Percentiles rank a stretch among this genome's conserved stretches.
Conservation (phyloP, 495 filamentous ascomycete species). For the Tuber melanosporum region DNA sequence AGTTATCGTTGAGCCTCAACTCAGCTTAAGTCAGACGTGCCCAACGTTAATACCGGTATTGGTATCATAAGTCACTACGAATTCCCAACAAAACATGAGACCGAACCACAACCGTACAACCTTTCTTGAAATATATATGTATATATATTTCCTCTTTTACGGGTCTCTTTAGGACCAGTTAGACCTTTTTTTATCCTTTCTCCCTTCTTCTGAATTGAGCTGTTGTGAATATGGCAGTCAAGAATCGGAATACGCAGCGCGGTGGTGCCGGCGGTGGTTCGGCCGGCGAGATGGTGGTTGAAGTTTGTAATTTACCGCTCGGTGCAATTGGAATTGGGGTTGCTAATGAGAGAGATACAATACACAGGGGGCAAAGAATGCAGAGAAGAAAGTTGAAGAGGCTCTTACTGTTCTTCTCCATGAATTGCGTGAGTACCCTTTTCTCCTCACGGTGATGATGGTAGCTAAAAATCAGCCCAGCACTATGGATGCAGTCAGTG, state of each 20-base stretch:
- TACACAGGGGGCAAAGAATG: slow-evolving; percentile 16
- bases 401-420: slow-evolving; percentile 37
- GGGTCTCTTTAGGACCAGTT: background rate
- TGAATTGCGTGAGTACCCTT: slow-evolving; percentile 33
- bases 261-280: background rate
- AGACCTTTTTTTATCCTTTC: background rate
- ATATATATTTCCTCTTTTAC: background rate
- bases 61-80: background rate
- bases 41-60: background rate
- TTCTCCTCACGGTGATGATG: background rate
- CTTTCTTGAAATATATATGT: background rate
- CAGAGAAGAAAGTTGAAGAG: slow-evolving; percentile 26
- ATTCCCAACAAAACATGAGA: slow-evolving; percentile 3
- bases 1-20: background rate
- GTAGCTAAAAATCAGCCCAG: slow-evolving; percentile 12
- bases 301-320: slow-evolving; percentile 15
- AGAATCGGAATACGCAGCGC: background rate
- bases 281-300: slow-evolving; percentile 10
- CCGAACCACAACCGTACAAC: background rate
- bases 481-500: slow-evolving; percentile 40
- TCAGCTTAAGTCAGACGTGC: background rate
- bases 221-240: background rate
- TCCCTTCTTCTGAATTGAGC: background rate
- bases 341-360: background rate
- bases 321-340: background rate